phyloP scores from a whole-genome alignment of 1,284 basidiomycete genomes.

The Ceratobasidium theobromae region DNA sequence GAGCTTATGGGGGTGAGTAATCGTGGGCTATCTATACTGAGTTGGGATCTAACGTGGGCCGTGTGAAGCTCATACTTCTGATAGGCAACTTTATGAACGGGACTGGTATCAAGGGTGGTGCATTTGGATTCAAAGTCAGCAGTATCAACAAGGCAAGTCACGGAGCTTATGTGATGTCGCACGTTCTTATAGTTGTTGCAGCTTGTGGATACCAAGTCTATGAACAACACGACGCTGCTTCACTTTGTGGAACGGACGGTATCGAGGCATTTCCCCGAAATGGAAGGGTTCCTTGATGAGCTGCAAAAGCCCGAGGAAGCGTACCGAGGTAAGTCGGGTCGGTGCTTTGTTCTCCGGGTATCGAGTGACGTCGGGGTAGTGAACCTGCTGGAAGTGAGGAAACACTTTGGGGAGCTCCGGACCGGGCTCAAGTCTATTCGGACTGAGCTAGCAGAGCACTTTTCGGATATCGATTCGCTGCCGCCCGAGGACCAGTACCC shows the following conservation, averaged over 20 bases:
- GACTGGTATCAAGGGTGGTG: conserved; percentile 93
- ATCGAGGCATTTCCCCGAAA: conserved; percentile 81
- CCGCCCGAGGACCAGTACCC: conserved; percentile 69
- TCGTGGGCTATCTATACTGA: background rate
- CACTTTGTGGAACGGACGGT: conserved; percentile 95
- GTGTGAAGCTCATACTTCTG: conserved; percentile 77
- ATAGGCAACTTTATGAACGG: conserved; percentile 99
- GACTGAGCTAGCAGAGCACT: conserved; percentile 76
- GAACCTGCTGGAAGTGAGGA: conserved; percentile 74
- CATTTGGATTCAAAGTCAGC: conserved; percentile 95
- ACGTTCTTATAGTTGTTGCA: conserved; percentile 42
- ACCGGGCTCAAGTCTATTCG: conserved; percentile 77
- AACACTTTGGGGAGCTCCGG: conserved; percentile 69
- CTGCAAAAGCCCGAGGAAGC: conserved; percentile 88
- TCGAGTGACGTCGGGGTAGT: too few relatives aligned
- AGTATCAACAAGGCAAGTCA: conserved; percentile 88
- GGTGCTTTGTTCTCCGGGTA: background rate
- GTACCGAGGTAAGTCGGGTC: conserved; percentile 70
- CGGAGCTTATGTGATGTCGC: background rate
- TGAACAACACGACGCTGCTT: conserved; percentile 88
- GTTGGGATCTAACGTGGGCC: conserved; percentile 32
- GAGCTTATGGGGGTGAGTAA: conserved; percentile 74
- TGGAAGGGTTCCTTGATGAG: conserved; percentile 89
- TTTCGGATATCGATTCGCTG: conserved; percentile 63
- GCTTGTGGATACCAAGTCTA: conserved; percentile 97